Base-by-base conservation (phyloP, 495 filamentous ascomycete species). In the Tuber aestivum region DNA sequence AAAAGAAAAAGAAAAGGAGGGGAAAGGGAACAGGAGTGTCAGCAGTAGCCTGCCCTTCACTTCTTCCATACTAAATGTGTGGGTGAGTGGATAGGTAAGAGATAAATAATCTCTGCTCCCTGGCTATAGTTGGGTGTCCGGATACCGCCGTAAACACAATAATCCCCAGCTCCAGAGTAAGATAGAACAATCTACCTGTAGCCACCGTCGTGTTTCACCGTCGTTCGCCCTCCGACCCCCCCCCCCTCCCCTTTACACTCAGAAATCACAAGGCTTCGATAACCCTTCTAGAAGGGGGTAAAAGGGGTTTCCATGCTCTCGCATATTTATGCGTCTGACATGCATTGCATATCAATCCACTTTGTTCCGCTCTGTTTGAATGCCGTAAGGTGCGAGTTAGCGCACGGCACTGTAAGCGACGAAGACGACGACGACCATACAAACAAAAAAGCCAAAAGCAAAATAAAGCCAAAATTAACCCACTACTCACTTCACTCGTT, bases 311-410 rank as follows among this genome's bases (percentile, higher is more conserved):
- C 27, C 56, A 35, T 12, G 27, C 56, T 65, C 56, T 65, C 56
- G 56, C 56, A 65, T 65, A 65, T 65, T 65, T 65, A 65, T 65
- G n/a, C 56, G 56, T 65, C 56, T 65, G 56, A 65, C 56, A 65
- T 65, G 56, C 27, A 35, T 65, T 27, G 56, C 56, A 14, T 32
- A 32, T 35, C 27, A n/a, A 35, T 35, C 56, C 56, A 4, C n/a
- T 35, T 27, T 8, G 12, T 56, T 48, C 21, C 45, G 6, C 20
- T n/a, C 23, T 4, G 2, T 7, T 40, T 7, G 38, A 40, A 40
- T 40, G 7, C 38, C 38, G 38, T 40, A 40, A 3, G 48, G n/a
- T 32, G 50, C 27, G 8, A 5, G 27, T 32, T 27, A 18, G 27
- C n/a, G 56, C n/a, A 65, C 38, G 38, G 38, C 38, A 40, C 38